Conservation (phyloP, 352 stramenopile genomes). For the Peronospora farinosa region DNA sequence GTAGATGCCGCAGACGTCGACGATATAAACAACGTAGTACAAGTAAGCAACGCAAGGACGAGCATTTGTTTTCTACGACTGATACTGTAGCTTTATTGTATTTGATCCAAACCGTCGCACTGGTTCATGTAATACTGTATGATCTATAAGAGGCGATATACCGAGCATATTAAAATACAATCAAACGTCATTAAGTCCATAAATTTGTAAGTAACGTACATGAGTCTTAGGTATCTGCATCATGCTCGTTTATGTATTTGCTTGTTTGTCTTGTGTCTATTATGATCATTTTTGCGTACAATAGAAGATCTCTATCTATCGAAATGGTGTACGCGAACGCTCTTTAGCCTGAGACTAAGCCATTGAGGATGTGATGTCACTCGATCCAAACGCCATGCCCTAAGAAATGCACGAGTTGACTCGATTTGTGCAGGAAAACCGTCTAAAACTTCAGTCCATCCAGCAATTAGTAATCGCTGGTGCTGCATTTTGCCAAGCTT, state of each 20-base stretch:
- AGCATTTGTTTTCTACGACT: background rate
- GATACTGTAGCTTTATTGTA: constrained; percentile 31
- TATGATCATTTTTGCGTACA: no score
- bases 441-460: constrained; percentile 12
- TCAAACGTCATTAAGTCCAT: constrained; percentile 54
- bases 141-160: constrained; percentile 8
- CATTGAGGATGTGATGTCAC: no score
- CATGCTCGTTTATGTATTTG: no score
- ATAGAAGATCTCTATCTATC: no score
- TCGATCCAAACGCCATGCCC: no score
- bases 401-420: constrained; percentile 3
- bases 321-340: no score
- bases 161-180: constrained; percentile 34
- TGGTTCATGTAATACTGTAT: constrained; percentile 40
- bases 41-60: background rate
- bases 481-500: constrained; percentile 40
- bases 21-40: constrained; percentile 1
- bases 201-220: constrained; percentile 44
- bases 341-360: no score
- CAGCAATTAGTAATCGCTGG: constrained; percentile 41
- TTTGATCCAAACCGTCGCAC: constrained; percentile 9
- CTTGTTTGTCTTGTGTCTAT: no score
- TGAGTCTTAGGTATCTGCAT: constrained; percentile 49
- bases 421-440: constrained; percentile 8
- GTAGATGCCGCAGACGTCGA: constrained; percentile 9